Evolutionary conservation across 2,329 filamentous ascomycete genomes (phyloP).

Genomic region (Colletotrichum orbiculare): DNA sequence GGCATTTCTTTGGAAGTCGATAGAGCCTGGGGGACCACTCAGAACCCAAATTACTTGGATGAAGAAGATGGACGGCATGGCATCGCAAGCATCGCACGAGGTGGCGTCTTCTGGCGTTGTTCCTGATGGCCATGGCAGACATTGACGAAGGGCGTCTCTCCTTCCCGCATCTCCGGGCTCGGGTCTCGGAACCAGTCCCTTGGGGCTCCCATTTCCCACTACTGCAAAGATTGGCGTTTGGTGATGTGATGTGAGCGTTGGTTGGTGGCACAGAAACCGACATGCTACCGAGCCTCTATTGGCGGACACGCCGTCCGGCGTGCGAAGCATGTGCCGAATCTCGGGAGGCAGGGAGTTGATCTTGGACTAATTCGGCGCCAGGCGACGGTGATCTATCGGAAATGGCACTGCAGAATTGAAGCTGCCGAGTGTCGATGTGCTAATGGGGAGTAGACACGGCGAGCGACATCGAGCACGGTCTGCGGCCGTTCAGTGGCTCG

Average conservation of each 20-base stretch:
- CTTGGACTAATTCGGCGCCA: conserved; percentile 15
- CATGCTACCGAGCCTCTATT: not conserved
- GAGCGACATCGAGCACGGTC: conserved; percentile 14
- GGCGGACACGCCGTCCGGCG: conserved; percentile 11
- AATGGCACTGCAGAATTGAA: conserved; percentile 24
- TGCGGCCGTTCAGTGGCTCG: not conserved
- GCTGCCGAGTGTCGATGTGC: conserved; percentile 22
- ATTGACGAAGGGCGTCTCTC: conserved; percentile 10
- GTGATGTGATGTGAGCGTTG: not conserved
- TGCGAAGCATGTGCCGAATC: conserved; percentile 16
- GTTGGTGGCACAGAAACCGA: not conserved
- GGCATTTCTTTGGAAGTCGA: conserved; percentile 4
- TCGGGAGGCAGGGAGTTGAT: conserved; percentile 20
- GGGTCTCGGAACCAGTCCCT: not conserved
- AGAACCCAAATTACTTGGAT: not conserved
- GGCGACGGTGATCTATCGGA: conserved; percentile 23
- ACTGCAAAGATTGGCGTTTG: not conserved
- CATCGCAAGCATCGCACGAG: conserved; percentile 10
- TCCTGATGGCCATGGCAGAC: conserved; percentile 4
- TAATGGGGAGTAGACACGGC: conserved; percentile 21
- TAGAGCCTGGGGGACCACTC: not conserved
- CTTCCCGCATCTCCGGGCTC: not conserved
- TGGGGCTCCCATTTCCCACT: not conserved
- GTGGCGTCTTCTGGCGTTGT: conserved; percentile 17
- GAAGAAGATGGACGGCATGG: conserved; percentile 1